phyloP scores from a whole-genome alignment of 352 stramenopile genomes.

The Phytophthora chlamydospora region DNA sequence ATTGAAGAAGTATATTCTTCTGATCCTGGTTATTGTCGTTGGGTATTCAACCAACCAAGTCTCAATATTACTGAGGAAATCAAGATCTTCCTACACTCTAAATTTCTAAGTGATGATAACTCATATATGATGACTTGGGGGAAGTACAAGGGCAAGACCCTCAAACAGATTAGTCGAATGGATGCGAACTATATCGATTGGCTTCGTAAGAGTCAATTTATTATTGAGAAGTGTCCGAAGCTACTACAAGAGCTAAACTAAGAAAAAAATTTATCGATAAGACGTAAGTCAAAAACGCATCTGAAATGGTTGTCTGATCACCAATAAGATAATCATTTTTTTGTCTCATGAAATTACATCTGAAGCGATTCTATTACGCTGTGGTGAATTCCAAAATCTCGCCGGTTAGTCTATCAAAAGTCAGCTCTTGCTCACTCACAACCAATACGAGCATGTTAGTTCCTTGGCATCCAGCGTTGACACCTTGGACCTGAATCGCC shows the following conservation, averaged over 20 bases:
- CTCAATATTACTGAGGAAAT: constrained; percentile 16
- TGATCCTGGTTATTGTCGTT: not conserved
- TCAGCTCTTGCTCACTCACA: constrained; percentile 21
- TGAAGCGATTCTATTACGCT: constrained; percentile 1
- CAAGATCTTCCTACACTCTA: constrained; percentile 16
- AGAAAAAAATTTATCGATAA: constrained; percentile 4
- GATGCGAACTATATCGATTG: too few species aligned
- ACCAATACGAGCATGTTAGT: constrained; percentile 26
- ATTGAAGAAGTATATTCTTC: too few species aligned
- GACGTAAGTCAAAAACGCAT: constrained; percentile 7
- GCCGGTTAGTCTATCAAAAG: constrained; percentile 4
- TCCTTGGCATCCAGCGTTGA: constrained; percentile 23
- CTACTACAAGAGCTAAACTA: constrained; percentile 1
- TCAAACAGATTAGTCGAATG: not conserved
- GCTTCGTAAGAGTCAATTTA: constrained; percentile 1
- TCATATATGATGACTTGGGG: constrained; percentile 20
- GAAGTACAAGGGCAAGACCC: constrained; percentile 10
- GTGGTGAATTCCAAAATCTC: not conserved
- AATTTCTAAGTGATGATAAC: constrained; percentile 6
- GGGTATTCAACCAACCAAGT: constrained; percentile 5
- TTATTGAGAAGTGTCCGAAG: constrained; percentile 8
- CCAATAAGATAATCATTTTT: constrained; percentile 18
- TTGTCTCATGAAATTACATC: constrained; percentile 1
- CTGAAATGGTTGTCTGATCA: constrained; percentile 15
- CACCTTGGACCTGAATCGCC: constrained; percentile 22